Conservation (phyloP, 371 early-diverging fungal genomes). For the Apophysomyces elegans region DNA sequence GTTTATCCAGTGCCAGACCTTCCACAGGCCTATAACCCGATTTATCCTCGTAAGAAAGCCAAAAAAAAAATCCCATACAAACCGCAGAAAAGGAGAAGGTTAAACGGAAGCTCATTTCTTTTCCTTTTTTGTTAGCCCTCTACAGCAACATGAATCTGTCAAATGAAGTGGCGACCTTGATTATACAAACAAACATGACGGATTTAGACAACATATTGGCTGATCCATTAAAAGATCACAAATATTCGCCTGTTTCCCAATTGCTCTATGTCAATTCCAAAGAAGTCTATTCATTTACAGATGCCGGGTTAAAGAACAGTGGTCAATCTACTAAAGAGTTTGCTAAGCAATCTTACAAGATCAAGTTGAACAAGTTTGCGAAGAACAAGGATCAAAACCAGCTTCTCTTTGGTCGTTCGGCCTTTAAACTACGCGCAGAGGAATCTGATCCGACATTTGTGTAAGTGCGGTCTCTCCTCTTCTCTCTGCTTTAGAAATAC, state of each 20-base stretch:
- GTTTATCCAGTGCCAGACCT: conserved; percentile 45
- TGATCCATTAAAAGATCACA: conserved; percentile 16
- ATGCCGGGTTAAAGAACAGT: conserved; percentile 44
- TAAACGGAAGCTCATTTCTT: background rate
- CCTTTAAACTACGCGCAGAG: conserved; percentile 51
- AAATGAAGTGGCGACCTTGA: conserved; percentile 33
- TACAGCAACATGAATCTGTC: conserved; percentile 41
- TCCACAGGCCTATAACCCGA: conserved; percentile 53
- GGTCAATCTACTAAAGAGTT: conserved; percentile 54
- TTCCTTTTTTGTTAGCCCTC: conserved; percentile 23
- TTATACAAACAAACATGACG: conserved; percentile 19
- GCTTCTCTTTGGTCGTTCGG: conserved; percentile 41
- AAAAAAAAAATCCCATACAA: too few relatives aligned
- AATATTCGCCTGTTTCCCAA: conserved; percentile 14
- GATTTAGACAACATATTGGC: conserved; percentile 18
- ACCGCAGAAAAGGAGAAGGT: too few relatives aligned
- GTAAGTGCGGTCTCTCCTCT: conserved; percentile 21
- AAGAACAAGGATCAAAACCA: conserved; percentile 23
- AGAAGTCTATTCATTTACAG: conserved; percentile 41
- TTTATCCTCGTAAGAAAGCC: conserved; percentile 37
- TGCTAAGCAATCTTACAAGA: conserved; percentile 53
- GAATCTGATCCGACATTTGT: conserved; percentile 50
- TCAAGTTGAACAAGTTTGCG: conserved; percentile 43
- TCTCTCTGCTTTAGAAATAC: background rate
- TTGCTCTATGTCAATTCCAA: conserved; percentile 49